phyloP scores from a whole-genome alignment of 208 protist genomes.

The Crithidia bombi region DNA sequence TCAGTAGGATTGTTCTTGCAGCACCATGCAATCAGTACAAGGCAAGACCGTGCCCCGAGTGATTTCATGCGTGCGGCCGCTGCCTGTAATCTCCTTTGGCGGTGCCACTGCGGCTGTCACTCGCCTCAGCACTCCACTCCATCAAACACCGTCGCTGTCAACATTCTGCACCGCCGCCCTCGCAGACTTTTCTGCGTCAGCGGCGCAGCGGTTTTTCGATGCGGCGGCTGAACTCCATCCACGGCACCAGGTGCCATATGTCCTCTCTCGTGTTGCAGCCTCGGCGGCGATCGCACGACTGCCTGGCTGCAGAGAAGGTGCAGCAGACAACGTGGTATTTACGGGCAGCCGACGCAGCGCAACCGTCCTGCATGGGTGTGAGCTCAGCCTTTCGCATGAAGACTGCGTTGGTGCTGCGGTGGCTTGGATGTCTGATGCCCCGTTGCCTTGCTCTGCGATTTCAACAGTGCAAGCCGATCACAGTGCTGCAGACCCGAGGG shows the following conservation, averaged over 20 bases:
- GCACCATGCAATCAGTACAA: background rate
- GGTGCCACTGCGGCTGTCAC: background rate
- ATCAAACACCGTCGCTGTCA: background rate
- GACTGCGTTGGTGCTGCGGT: conserved; percentile 48
- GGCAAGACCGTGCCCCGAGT: background rate
- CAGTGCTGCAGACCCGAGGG: too few species aligned
- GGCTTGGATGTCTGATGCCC: conserved; percentile 30
- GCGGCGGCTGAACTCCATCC: conserved; percentile 25
- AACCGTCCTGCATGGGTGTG: conserved; percentile 22
- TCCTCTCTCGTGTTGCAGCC: conserved; percentile 67
- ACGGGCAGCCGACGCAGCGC: conserved; percentile 37
- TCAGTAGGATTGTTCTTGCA: background rate
- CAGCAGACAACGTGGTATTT: conserved; percentile 25
- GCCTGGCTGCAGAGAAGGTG: background rate
- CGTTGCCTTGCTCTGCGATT: background rate
- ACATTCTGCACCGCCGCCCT: conserved; percentile 4
- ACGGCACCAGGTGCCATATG: conserved; percentile 53
- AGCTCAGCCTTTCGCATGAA: conserved; percentile 62
- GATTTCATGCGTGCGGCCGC: background rate
- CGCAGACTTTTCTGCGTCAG: conserved; percentile 1
- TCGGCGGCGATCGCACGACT: conserved; percentile 42
- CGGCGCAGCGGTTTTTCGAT: background rate
- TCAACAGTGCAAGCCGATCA: too few species aligned
- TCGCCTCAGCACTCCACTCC: background rate
- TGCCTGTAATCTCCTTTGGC: conserved; percentile 4